phyloP scores from a whole-genome alignment of 352 stramenopile species.

The Globisporangium nagaii region DNA sequence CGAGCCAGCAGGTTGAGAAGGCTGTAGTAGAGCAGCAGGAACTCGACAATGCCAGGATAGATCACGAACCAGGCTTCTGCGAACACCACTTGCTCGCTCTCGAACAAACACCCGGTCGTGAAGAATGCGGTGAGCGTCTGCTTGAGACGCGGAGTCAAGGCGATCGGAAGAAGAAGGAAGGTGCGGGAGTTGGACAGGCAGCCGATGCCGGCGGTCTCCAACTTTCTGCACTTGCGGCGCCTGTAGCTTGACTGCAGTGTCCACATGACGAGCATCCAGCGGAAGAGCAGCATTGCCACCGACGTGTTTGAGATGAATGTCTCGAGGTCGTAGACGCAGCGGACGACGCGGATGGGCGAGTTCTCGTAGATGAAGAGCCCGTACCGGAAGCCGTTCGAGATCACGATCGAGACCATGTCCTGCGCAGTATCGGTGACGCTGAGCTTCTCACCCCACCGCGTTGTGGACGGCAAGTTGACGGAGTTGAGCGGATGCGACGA shows the following conservation, averaged over 20 bases:
- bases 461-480: background rate
- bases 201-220: background rate
- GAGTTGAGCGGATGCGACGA: no score
- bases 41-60: constrained; percentile 35
- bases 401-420: background rate
- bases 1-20: constrained; percentile 41
- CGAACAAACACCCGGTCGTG: constrained; percentile 15
- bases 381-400: background rate
- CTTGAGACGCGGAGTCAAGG: background rate
- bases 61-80: constrained; percentile 32
- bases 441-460: background rate
- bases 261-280: background rate
- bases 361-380: background rate
- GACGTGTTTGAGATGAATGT: background rate
- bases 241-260: background rate
- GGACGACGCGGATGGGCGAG: background rate
- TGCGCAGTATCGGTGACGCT: background rate
- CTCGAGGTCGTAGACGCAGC: background rate
- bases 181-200: background rate
- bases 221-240: background rate
- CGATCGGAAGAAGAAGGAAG: background rate
- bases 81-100: constrained; percentile 14
- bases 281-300: background rate
- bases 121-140: constrained; percentile 15
- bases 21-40: constrained; percentile 20